phyloP scores from a whole-genome alignment of 805 yeast species.

The Lipomyces starkeyi region DNA sequence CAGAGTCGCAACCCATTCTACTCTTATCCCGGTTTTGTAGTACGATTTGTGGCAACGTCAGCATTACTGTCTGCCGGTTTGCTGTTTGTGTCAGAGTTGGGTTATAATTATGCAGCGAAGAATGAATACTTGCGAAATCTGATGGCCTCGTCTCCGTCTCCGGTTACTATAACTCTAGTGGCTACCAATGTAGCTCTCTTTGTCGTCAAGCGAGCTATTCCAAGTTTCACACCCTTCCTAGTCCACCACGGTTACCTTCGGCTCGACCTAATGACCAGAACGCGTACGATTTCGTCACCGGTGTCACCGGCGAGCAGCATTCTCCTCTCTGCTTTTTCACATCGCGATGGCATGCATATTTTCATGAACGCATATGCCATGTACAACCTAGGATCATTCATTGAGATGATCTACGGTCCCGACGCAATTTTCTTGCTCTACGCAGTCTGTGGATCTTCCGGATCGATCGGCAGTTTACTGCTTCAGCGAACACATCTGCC shows the following conservation, averaged over 20 bases:
- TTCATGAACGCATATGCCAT: constrained; percentile 26
- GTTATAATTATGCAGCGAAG: neutral
- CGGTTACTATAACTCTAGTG: constrained; percentile 27
- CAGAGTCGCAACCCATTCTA: neutral
- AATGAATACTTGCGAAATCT: constrained; percentile 1
- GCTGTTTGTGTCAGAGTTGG: constrained; percentile 4
- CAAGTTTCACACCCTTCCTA: constrained; percentile 21
- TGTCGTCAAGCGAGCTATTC: constrained; percentile 22
- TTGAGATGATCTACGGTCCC: constrained; percentile 26
- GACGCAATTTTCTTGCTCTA: constrained; percentile 19
- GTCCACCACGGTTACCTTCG: constrained; percentile 31
- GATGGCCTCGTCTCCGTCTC: constrained; percentile 18
- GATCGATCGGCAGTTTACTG: constrained; percentile 20
- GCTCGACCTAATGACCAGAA: constrained; percentile 18
- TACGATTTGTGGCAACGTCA: constrained; percentile 21
- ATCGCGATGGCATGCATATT: constrained; percentile 27
- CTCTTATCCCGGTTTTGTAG: constrained; percentile 17
- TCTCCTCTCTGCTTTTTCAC: constrained; percentile 31
- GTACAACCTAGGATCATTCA: constrained; percentile 27
- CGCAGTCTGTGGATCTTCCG: constrained; percentile 19
- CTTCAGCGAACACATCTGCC: constrained; percentile 25
- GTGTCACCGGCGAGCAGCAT: constrained; percentile 16
- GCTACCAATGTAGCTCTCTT: constrained; percentile 21
- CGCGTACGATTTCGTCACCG: constrained; percentile 15
- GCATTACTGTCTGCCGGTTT: constrained; percentile 15